Conservation (phyloP, 441 rosid species). For the Bocquillonia castaneifolia region DNA sequence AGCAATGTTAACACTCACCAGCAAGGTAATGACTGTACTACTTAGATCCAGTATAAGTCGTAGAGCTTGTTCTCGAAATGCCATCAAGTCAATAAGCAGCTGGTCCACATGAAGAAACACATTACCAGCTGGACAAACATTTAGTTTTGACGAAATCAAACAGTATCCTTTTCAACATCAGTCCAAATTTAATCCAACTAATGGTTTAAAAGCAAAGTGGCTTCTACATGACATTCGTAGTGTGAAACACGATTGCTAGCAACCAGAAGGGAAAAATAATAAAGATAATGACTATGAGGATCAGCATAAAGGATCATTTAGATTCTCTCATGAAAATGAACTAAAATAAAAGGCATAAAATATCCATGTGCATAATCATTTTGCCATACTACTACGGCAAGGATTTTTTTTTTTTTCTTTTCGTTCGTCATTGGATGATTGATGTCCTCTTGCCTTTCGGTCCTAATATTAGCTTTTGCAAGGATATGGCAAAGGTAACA, state of each 20-base stretch:
- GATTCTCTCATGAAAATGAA: not conserved
- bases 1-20: slow-evolving; percentile 56
- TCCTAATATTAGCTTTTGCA: not conserved
- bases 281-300: not conserved
- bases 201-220: not conserved
- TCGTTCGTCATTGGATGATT: too few relatives aligned
- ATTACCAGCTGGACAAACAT: slow-evolving; percentile 16
- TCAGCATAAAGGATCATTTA: not conserved
- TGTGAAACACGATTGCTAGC: not conserved
- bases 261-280: not conserved
- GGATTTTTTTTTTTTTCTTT: not conserved
- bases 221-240: not conserved
- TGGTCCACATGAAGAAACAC: slow-evolving; percentile 44
- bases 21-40: slow-evolving; percentile 93
- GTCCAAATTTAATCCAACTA: not conserved
- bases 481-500: not conserved
- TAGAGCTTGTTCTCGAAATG: slow-evolving; percentile 94
- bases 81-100: slow-evolving; percentile 97
- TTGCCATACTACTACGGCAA: slow-evolving; percentile 2
- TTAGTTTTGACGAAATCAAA: not conserved
- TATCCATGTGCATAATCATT: not conserved
- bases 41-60: slow-evolving; percentile 96
- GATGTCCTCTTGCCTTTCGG: not conserved
- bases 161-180: not conserved
- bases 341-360: too few relatives aligned